These are phyloP conservation scores for Chlamydomonas asymmetrica DNA, from an alignment of 139 green algal genomes.

Conservation along the genomic window DNA sequence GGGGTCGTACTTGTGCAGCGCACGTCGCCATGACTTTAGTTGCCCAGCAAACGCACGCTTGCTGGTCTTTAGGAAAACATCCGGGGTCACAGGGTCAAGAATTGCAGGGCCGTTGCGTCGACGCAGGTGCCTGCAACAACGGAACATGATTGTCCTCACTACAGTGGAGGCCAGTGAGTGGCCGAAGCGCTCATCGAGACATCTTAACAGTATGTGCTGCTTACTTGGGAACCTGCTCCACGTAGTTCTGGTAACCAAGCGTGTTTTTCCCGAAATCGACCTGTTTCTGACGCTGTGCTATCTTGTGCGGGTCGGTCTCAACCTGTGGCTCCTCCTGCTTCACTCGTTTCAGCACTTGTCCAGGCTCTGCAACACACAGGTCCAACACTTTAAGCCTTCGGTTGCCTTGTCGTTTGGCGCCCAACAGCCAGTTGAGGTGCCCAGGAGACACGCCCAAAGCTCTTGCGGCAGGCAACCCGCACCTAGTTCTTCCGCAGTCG, in stretches of 20 bases:
- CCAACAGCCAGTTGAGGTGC: too few species aligned
- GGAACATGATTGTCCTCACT: not conserved
- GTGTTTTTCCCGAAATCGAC: conserved; percentile 94
- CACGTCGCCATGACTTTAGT: conserved; percentile 35
- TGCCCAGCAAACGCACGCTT: conserved; percentile 56
- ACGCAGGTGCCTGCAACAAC: conserved; percentile 41
- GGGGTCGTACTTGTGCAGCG: conserved; percentile 39
- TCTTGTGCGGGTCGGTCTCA: conserved; percentile 32
- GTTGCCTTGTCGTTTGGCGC: too few species aligned
- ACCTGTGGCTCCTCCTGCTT: too few species aligned
- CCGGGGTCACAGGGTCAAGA: conserved; percentile 59
- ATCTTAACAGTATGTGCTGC: conserved; percentile 1
- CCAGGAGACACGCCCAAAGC: too few species aligned
- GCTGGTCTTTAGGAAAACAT: conserved; percentile 59
- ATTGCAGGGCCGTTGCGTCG: conserved; percentile 12
- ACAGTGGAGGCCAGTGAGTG: not conserved
- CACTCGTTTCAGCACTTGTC: too few species aligned
- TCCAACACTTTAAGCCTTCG: too few species aligned
- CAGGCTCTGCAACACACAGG: too few species aligned
- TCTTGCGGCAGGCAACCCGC: too few species aligned
- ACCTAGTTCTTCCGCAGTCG: too few species aligned
- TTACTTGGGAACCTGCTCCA: conserved; percentile 64
- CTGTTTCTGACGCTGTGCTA: conserved; percentile 86
- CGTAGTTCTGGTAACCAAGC: conserved; percentile 80
- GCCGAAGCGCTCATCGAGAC: not conserved